A percentile compares a stretch with the other conserved stretches of the same genome.
These are phyloP conservation scores for Phytophthora gonapodyides DNA, from an alignment of 352 stramenopile species.

Conservation along the genomic window DNA sequence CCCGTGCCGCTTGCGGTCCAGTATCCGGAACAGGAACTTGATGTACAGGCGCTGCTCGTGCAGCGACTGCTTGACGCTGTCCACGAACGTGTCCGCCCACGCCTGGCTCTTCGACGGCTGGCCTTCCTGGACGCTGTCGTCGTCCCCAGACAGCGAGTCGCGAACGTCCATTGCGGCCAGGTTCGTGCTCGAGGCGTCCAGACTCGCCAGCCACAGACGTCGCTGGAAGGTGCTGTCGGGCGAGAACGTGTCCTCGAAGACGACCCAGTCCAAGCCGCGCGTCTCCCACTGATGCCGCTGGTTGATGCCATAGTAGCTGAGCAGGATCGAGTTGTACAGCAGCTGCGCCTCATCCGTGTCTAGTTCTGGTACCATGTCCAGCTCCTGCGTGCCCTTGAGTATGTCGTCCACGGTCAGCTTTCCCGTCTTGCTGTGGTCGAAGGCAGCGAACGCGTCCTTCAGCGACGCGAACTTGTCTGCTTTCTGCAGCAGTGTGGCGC, in stretches of 20 bases:
- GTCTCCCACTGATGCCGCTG: slow-evolving; percentile 42
- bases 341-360: slow-evolving; percentile 51
- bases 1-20: slow-evolving; percentile 69
- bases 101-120: slow-evolving; percentile 45
- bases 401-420: slow-evolving; percentile 58
- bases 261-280: slow-evolving; percentile 60
- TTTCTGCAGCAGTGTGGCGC: slow-evolving; percentile 50
- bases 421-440: slow-evolving; percentile 48
- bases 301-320: slow-evolving; percentile 69
- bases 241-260: slow-evolving; percentile 85
- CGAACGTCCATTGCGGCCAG: slow-evolving; percentile 34
- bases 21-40: slow-evolving; percentile 79
- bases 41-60: slow-evolving; percentile 83
- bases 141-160: slow-evolving; percentile 32
- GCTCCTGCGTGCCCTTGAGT: slow-evolving; percentile 47
- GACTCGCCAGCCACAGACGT: slow-evolving; percentile 62
- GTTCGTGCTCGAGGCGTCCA: slow-evolving; percentile 59
- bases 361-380: slow-evolving; percentile 57
- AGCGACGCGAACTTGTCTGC: slow-evolving; percentile 53
- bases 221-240: slow-evolving; percentile 67
- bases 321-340: slow-evolving; percentile 67
- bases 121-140: slow-evolving; percentile 39
- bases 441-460: slow-evolving; percentile 58
- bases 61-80: slow-evolving; percentile 72
- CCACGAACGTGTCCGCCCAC: slow-evolving; percentile 72